Evolutionary conservation across 495 filamentous ascomycete species (phyloP).

Genomic region (Rusavskia elegans): DNA sequence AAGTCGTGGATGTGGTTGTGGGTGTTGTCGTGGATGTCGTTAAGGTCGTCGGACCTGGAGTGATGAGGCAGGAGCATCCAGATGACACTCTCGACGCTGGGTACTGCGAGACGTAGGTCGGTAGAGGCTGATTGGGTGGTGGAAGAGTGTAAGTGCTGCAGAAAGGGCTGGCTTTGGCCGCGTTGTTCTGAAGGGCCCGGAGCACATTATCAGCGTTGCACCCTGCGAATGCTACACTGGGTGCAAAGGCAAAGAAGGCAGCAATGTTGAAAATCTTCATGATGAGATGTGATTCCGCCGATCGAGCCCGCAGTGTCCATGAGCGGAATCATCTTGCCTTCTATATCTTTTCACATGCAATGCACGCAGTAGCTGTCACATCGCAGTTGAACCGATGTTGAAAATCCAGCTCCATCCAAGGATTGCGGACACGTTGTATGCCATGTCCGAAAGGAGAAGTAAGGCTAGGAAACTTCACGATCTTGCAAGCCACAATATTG

Average conservation of each 20-base stretch:
- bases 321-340: too few species aligned
- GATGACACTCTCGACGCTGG: conserved; percentile 1
- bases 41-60: not conserved
- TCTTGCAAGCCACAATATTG: not conserved
- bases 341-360: too few species aligned
- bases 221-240: not conserved
- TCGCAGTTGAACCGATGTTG: too few species aligned
- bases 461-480: not conserved
- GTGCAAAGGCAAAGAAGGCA: not conserved
- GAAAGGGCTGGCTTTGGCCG: not conserved
- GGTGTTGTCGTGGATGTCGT: not conserved
- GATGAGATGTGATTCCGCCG: too few species aligned
- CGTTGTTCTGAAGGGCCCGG: not conserved
- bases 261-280: not conserved
- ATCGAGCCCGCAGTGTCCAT: too few species aligned
- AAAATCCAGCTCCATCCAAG: too few species aligned
- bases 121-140: conserved; percentile 1
- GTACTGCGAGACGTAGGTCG: conserved; percentile 1
- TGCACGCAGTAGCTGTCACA: too few species aligned
- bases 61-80: not conserved
- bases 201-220: conserved; percentile 3
- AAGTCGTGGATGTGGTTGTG: not conserved
- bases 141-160: conserved; percentile 3
- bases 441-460: not conserved
- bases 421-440: not conserved